Percentiles rank a stretch among this genome's conserved stretches.
Evolutionary conservation across 805 yeast genomes (phyloP).

Genomic region (Metschnikowia rubicola): DNA sequence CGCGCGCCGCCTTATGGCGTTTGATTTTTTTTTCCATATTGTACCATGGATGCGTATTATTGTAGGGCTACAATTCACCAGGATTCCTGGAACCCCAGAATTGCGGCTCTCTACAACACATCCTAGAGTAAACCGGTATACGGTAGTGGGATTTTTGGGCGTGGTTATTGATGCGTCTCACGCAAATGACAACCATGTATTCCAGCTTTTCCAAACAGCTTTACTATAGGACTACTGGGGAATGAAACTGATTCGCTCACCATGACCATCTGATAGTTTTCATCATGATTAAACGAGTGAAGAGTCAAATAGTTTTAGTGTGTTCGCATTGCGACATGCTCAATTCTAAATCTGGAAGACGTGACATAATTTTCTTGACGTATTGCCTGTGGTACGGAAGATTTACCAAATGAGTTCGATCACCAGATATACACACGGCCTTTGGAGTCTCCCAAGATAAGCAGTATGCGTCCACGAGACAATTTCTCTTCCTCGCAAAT

Average conservation of each 20-base stretch:
- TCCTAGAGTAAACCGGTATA: constrained; percentile 43
- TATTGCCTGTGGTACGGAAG: too few species aligned
- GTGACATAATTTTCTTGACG: too few species aligned
- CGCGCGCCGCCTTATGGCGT: not conserved
- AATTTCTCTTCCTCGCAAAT: constrained; percentile 35
- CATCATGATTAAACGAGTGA: too few species aligned
- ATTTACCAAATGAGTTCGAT: not conserved
- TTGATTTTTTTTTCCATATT: constrained; percentile 28
- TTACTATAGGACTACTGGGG: not conserved
- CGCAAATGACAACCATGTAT: constrained; percentile 32
- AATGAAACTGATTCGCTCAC: too few species aligned
- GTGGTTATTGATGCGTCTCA: constrained; percentile 22
- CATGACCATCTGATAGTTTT: too few species aligned
- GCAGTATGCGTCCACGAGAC: constrained; percentile 33
- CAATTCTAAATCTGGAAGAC: too few species aligned
- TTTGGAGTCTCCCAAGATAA: constrained; percentile 51
- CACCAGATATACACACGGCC: constrained; percentile 44
- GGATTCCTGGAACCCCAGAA: constrained; percentile 27
- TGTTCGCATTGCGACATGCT: too few species aligned
- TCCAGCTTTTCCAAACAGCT: constrained; percentile 42
- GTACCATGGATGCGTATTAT: constrained; percentile 48
- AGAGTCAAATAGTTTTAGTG: too few species aligned
- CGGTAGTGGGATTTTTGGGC: constrained; percentile 44
- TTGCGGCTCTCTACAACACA: constrained; percentile 50
- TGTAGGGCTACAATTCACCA: constrained; percentile 42